A percentile compares a stretch with the other conserved stretches of the same genome.
Conservation (phyloP, 805 yeast species). For the Wickerhamiella musiphila region DNA sequence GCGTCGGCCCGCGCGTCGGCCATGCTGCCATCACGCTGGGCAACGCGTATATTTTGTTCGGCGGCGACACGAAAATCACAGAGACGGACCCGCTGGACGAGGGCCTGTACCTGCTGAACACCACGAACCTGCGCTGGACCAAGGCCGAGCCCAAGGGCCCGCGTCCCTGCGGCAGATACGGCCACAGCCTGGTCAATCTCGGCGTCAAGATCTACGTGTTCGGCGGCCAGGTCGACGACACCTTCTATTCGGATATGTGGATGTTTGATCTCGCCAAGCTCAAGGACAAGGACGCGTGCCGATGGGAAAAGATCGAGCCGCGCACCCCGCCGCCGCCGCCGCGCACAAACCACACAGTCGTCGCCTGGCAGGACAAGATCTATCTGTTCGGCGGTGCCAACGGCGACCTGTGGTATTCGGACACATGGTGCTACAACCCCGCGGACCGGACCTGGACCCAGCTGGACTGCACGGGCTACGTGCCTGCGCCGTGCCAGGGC, state of each 20-base stretch:
- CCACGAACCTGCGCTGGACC: constrained; percentile 62
- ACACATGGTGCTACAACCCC: constrained; percentile 71
- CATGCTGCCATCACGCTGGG: constrained; percentile 87
- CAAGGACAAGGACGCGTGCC: constrained; percentile 54
- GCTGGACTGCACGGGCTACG: constrained; percentile 45
- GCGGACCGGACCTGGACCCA: constrained; percentile 48
- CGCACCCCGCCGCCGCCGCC: constrained; percentile 32
- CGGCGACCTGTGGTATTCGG: constrained; percentile 49
- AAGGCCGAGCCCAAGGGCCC: constrained; percentile 55
- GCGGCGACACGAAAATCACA: constrained; percentile 76
- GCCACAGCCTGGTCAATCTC: constrained; percentile 72
- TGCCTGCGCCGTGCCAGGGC: constrained; percentile 83
- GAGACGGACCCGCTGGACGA: constrained; percentile 70
- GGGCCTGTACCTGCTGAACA: constrained; percentile 71
- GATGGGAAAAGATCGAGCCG: constrained; percentile 63
- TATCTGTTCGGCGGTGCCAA: constrained; percentile 91
- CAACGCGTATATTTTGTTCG: constrained; percentile 85
- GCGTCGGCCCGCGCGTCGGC: constrained; percentile 77
- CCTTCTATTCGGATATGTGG: constrained; percentile 65
- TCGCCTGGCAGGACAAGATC: constrained; percentile 56
- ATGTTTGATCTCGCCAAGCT: constrained; percentile 76
- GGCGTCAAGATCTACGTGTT: constrained; percentile 54
- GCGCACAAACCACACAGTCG: constrained; percentile 80
- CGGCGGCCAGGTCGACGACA: constrained; percentile 89
- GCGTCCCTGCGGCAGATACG: constrained; percentile 85